Base-by-base conservation (phyloP, 2,329 filamentous ascomycete genomes). In the Exophiala xenobiotica region DNA sequence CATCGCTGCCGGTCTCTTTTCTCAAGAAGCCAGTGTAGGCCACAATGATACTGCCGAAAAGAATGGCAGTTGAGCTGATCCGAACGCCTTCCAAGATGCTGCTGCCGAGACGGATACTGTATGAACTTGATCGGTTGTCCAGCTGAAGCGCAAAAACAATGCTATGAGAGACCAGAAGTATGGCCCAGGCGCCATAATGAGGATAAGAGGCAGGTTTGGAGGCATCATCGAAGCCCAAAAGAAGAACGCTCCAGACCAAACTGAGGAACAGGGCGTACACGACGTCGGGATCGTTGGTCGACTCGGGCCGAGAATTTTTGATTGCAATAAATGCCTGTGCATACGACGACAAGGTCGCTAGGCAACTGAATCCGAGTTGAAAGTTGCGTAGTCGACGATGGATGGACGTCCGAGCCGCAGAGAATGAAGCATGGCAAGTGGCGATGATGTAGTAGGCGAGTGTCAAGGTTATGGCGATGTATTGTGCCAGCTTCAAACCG, bases 121-220 rank as follows among this genome's bases (percentile, higher is more conserved):
- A 24, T 26, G 38, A 9, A 6, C 12, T 19, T 9, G 39, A 35
- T 14, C 31, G 16, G 3, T 24, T 16, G 24, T 46, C 31, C 14
- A 46, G 6, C 6, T 29, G 41, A 20, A 53, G 26, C 18, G 40
- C 27, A 20, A 49, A 35, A 33, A 53, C 35, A 6, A 33, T 29
- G 31, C 51, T 64, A 61, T 89, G 86, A 27, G 80, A 78, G 11
- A 74, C 60, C 6, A 85, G 67, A 11, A 79, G 79, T 12, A 87
- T 65, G 23, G 79, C 58, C 75, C 84, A 86, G 9, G 80, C 79
- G 14, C 82, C 83, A 56, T 79, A 78, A 56, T 82, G 83, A 0
- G 84, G 82, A 59, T 84, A 82, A 75, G 82, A 85, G 7, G 81
- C 74, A 2, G 76, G 73, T 45, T 74, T 71, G 23, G 72, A 64